Evolutionary conservation across 306 rosid genomes (phyloP).

Genomic region (Quercus cerris): DNA sequence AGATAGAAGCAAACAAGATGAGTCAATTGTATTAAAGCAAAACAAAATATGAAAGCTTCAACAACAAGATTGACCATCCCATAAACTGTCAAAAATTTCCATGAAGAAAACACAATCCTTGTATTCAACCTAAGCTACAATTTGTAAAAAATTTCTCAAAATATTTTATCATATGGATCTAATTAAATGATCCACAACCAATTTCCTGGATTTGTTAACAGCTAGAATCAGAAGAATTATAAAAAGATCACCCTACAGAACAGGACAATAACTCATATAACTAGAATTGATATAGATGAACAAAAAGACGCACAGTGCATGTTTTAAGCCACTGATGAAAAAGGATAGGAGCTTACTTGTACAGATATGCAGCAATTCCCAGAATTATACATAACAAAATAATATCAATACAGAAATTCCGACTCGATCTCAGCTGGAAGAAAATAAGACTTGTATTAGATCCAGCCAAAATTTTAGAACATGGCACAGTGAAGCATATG

Average conservation of each 20-base stretch:
- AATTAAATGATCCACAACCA: not conserved
- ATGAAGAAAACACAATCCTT: not conserved
- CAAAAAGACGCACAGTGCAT: not conserved
- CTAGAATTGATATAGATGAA: not conserved
- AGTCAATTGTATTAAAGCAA: not conserved
- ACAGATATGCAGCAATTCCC: conserved; percentile 97
- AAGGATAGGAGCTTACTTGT: conserved; percentile 67
- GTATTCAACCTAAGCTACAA: not conserved
- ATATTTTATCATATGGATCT: not conserved
- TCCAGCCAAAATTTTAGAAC: conserved; percentile 17
- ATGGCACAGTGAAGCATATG: not conserved
- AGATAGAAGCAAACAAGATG: not conserved
- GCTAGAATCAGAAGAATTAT: not conserved
- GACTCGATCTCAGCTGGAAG: conserved; percentile 89
- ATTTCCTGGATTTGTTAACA: not conserved
- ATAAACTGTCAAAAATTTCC: not conserved
- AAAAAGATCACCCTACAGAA: not conserved
- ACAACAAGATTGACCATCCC: not conserved
- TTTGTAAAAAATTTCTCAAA: not conserved
- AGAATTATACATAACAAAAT: conserved; percentile 80
- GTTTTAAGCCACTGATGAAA: conserved; percentile 5
- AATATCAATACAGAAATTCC: conserved; percentile 96
- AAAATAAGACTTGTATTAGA: conserved; percentile 34
- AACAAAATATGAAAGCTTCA: not conserved
- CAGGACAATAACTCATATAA: not conserved